Base-by-base conservation (phyloP, 129 eudicot species). In the Helianthus tuberosus region DNA sequence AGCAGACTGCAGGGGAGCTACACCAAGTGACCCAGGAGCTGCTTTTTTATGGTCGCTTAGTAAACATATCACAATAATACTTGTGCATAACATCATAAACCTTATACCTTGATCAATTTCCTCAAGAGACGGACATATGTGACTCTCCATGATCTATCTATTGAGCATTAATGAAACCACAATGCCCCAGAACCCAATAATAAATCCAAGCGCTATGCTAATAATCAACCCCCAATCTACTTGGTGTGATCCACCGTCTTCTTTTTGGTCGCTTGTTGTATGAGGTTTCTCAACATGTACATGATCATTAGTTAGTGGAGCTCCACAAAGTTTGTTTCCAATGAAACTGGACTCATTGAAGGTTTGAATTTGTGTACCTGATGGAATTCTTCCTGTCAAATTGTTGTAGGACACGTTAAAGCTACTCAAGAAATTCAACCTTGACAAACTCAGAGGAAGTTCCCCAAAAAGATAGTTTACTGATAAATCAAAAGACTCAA, bases 251-350 rank as follows among this genome's bases (percentile, higher is more conserved):
- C 52, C 66, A 12, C 55, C 44, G 13, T 67, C 55, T 7, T 58
- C 29, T 8, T 58, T 29, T 72, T 43, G 65, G 29, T 20, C 5
- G 16, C 8, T 12, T 66, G 1, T 10, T 13, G 7, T 55, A 59
- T 20, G 13, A 3, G 20, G 41, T 39, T 12, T 9, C 12, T 11
- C 10, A 20, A 17, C 75, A 11, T 1, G 3, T 17, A 41, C 75
- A 55, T 14, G 10, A 11, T 53, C 25, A 15, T 55, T 12, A 39
- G 8, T 17, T 35, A 68, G 75, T 8, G 74, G 80, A 76, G 14
- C 49, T 43, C 81, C 76, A 60, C 76, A 77, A 38, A 77, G 77
- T 3, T 50, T 62, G 47, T 78, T 78, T 16, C 73, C 82, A 6
- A 13, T 5, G 39, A 46, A 78, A 6, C 36, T 49, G 8, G 77